Conservation (phyloP, 1,139 yeast species). For the Hanseniaspora uvarum region DNA sequence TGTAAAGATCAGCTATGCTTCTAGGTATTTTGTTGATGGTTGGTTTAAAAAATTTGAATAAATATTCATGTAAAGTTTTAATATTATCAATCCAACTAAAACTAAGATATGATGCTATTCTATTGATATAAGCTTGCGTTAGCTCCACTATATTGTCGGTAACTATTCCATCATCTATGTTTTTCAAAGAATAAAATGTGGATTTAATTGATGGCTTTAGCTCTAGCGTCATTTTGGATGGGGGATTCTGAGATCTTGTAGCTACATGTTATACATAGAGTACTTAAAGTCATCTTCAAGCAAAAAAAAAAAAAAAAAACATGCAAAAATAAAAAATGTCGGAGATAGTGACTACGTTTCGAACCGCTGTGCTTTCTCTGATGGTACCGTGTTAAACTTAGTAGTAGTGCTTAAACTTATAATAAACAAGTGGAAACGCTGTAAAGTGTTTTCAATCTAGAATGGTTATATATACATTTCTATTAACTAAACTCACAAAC, state of each 20-base stretch:
- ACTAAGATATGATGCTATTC: neutral
- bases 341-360: no score
- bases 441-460: no score
- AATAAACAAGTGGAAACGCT: no score
- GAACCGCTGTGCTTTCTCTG: no score
- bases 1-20: neutral
- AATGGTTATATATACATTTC: no score
- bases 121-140: neutral
- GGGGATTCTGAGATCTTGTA: neutral
- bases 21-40: neutral
- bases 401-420: no score
- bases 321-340: no score
- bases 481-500: no score
- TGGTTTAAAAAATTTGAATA: neutral
- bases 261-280: neutral
- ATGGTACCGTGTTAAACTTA: no score
- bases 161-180: neutral
- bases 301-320: no score
- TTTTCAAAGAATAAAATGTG: slow-evolving; percentile 4
- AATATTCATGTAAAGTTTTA: neutral
- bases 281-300: neutral
- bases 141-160: neutral
- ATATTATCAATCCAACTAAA: neutral
- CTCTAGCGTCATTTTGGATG: neutral
- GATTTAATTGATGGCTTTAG: slow-evolving; percentile 1